phyloP scores from a whole-genome alignment of 2,329 filamentous ascomycete species.

The Fusarium avenaceum region DNA sequence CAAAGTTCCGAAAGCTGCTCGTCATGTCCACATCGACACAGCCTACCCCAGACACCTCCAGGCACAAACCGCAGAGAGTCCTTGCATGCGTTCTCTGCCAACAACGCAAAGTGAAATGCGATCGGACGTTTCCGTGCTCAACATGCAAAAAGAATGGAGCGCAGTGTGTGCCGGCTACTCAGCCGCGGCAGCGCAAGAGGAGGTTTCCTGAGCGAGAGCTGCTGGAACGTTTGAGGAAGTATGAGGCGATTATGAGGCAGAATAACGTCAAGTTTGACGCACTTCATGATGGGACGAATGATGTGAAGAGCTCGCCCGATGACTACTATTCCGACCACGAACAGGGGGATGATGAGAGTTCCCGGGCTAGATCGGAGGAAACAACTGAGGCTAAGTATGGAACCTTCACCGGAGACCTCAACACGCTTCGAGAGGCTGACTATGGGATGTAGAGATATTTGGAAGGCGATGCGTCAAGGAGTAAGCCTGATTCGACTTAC shows the following conservation, averaged over 20 bases:
- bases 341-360: background rate
- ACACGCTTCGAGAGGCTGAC: background rate
- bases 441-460: constrained; percentile 10
- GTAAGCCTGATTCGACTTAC: background rate
- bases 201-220: constrained; percentile 70
- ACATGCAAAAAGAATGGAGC: constrained; percentile 62
- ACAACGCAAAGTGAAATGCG: constrained; percentile 74
- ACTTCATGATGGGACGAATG: constrained; percentile 46
- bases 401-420: background rate
- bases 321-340: constrained; percentile 28
- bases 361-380: background rate
- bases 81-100: constrained; percentile 72
- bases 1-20: background rate
- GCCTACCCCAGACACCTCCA: background rate
- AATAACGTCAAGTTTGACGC: constrained; percentile 69
- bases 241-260: constrained; percentile 68
- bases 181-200: constrained; percentile 52
- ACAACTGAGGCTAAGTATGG: constrained; percentile 36
- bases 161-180: constrained; percentile 60
- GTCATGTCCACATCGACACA: constrained; percentile 13
- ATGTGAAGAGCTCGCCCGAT: background rate
- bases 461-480: constrained; percentile 25
- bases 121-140: constrained; percentile 69
- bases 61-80: constrained; percentile 49
- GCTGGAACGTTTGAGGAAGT: constrained; percentile 67